These are phyloP conservation scores for Yamadazyma dendronema DNA, from an alignment of 1,139 yeast genomes.

Conservation along the genomic window DNA sequence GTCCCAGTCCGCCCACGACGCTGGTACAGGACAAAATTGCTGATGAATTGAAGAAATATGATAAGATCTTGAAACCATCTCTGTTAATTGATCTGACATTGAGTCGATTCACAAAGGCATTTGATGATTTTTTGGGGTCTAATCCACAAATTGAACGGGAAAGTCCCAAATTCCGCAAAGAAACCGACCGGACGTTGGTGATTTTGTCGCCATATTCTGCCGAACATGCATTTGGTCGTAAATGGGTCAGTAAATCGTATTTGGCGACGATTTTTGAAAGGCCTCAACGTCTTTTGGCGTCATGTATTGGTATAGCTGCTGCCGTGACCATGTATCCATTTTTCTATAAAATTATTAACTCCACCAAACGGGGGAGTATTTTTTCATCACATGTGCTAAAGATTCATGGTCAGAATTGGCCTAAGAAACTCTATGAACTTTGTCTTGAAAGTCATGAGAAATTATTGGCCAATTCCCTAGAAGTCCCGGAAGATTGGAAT, in stretches of 20 bases:
- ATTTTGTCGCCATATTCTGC: slow-evolving; percentile 60
- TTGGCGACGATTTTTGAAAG: slow-evolving; percentile 74
- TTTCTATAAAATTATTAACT: slow-evolving; percentile 51
- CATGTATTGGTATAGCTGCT: slow-evolving; percentile 74
- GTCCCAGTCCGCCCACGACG: slow-evolving; percentile 3
- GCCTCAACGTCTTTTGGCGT: slow-evolving; percentile 77
- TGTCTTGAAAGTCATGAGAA: slow-evolving; percentile 61
- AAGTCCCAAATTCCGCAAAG: slow-evolving; percentile 45
- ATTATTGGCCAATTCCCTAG: slow-evolving; percentile 55
- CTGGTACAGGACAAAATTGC: slow-evolving; percentile 6
- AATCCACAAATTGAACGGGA: slow-evolving; percentile 57
- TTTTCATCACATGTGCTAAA: slow-evolving; percentile 59
- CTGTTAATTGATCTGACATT: slow-evolving; percentile 36
- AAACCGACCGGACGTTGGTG: slow-evolving; percentile 50
- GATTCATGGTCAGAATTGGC: slow-evolving; percentile 81
- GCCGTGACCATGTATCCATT: slow-evolving; percentile 72
- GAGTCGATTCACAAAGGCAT: slow-evolving; percentile 39
- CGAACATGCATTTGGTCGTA: slow-evolving; percentile 70
- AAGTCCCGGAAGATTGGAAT: slow-evolving; percentile 82
- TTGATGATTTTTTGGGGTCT: slow-evolving; percentile 47
- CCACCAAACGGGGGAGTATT: slow-evolving; percentile 47
- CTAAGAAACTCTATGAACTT: slow-evolving; percentile 54
- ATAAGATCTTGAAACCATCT: slow-evolving; percentile 31
- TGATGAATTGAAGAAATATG: slow-evolving; percentile 8
- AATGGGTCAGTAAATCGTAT: slow-evolving; percentile 73